Evolutionary conservation across 441 rosid genomes (phyloP).

Genomic region (Gossypium schwendimanii): DNA sequence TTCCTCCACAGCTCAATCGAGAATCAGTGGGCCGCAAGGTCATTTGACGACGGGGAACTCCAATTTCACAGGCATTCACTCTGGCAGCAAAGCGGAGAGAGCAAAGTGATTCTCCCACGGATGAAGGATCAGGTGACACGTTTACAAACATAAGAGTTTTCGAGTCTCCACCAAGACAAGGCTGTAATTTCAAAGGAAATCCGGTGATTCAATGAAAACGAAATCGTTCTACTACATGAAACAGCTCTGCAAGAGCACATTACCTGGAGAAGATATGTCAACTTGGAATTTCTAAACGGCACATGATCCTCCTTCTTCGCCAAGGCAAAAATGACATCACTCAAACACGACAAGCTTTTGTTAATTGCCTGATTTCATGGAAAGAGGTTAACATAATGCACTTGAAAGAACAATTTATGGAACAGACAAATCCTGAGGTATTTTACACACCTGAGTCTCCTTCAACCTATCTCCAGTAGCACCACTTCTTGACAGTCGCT

Average conservation of each 20-base stretch:
- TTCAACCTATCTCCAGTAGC: constrained; percentile 87
- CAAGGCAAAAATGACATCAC: constrained; percentile 85
- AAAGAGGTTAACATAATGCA: not conserved
- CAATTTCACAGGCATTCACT: constrained; percentile 95
- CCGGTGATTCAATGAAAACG: not conserved
- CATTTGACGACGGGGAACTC: constrained; percentile 77
- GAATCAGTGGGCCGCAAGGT: constrained; percentile 42
- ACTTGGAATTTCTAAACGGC: constrained; percentile 89
- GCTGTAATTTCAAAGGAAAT: constrained; percentile 39
- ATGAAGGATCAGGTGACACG: constrained; percentile 80
- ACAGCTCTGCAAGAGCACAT: not conserved
- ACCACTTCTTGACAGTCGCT: constrained; percentile 81
- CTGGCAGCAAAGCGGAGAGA: constrained; percentile 93
- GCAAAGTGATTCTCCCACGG: constrained; percentile 83
- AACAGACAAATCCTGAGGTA: not conserved
- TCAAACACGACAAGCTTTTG: constrained; percentile 75
- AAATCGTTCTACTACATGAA: not conserved
- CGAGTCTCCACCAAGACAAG: constrained; percentile 97
- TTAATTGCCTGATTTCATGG: constrained; percentile 63
- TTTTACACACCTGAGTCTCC: constrained; percentile 76
- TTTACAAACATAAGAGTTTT: constrained; percentile 95
- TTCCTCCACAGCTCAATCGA: constrained; percentile 22
- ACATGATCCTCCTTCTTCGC: constrained; percentile 96
- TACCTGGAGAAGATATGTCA: constrained; percentile 96
- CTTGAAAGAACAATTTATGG: not conserved